A percentile compares a stretch with the other conserved stretches of the same genome.
Evolutionary conservation across 1,139 yeast species (phyloP).

Genomic region (Taphrina populina): DNA sequence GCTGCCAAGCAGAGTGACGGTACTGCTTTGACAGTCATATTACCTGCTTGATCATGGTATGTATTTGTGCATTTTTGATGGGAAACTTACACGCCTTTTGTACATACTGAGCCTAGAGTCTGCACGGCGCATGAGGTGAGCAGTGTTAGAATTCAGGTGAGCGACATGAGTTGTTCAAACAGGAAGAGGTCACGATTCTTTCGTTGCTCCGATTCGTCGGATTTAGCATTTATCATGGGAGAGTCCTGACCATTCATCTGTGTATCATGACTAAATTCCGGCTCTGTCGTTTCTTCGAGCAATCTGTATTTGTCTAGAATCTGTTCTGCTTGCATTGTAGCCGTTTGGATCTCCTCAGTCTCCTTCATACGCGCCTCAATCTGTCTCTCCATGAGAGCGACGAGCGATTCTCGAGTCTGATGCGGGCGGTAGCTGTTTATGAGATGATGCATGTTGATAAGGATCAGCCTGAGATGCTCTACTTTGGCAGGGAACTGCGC

Average conservation of each 20-base stretch:
- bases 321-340: background rate
- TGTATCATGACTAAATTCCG: background rate
- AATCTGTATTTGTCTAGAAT: background rate
- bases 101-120: too few relatives aligned
- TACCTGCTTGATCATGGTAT: too few relatives aligned
- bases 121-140: too few relatives aligned
- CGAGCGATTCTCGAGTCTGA: slow-evolving; percentile 78
- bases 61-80: too few relatives aligned
- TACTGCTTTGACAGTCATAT: too few relatives aligned
- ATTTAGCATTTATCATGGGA: background rate
- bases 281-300: background rate
- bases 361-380: slow-evolving; percentile 57
- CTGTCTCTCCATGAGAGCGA: slow-evolving; percentile 65
- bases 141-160: too few relatives aligned
- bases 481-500: slow-evolving; percentile 57
- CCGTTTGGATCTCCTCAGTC: slow-evolving; percentile 50
- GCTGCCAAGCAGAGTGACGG: too few relatives aligned
- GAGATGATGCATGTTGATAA: slow-evolving; percentile 79
- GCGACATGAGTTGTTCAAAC: background rate
- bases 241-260: background rate
- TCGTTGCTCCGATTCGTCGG: background rate
- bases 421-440: slow-evolving; percentile 85
- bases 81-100: too few relatives aligned
- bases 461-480: slow-evolving; percentile 68
- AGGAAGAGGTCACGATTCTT: background rate